Percentiles rank a stretch among this genome's conserved stretches.
Conservation (phyloP, 305 asterid genomes). For the Euphrasia arctica region DNA sequence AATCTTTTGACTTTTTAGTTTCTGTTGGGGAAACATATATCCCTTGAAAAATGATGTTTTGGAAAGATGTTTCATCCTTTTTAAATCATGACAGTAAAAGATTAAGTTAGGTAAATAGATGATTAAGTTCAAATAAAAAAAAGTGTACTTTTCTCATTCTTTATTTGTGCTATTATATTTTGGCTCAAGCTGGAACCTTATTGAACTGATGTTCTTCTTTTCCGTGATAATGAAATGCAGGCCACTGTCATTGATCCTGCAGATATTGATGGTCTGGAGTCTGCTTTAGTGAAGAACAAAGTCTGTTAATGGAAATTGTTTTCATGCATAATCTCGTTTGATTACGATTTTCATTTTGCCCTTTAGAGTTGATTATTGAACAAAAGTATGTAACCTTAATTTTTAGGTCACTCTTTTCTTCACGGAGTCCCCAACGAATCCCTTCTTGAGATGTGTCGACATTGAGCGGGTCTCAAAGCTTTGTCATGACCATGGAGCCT, state of each 20-base stretch:
- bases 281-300: constrained; percentile 63
- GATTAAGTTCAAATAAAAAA: constrained; percentile 12
- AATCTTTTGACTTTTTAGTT: constrained; percentile 18
- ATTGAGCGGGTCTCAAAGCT: constrained; percentile 88
- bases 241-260: constrained; percentile 98
- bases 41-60: not conserved
- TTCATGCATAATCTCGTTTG: constrained; percentile 4
- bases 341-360: constrained; percentile 12
- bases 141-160: not conserved
- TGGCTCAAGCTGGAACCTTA: constrained; percentile 17
- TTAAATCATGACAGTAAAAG: not conserved
- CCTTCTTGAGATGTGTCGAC: constrained; percentile 96
- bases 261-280: constrained; percentile 79
- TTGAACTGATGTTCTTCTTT: constrained; percentile 25
- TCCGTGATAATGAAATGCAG: constrained; percentile 44
- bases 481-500: constrained; percentile 87
- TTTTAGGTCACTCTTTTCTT: constrained; percentile 86
- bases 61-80: constrained; percentile 3
- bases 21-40: not conserved
- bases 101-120: not conserved
- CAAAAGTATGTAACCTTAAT: constrained; percentile 17
- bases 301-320: constrained; percentile 33
- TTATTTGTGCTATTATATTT: constrained; percentile 4
- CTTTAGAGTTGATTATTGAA: constrained; percentile 18
- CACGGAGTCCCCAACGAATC: constrained; percentile 97